These are phyloP conservation scores for Phytophthora chlamydospora DNA, from an alignment of 352 stramenopile genomes.

Conservation along the genomic window DNA sequence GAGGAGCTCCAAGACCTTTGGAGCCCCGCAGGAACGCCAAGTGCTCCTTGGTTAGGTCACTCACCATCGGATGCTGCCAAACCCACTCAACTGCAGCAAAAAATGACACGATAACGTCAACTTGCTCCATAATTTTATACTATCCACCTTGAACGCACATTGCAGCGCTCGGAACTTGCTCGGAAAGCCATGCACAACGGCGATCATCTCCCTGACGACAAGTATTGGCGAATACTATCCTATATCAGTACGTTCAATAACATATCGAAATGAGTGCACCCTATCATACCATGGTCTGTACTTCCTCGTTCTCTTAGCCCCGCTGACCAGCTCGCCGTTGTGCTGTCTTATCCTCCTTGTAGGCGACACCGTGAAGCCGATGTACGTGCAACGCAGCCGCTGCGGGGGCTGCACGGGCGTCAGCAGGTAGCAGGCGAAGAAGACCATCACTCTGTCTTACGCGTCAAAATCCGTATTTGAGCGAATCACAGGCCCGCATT, in stretches of 20 bases:
- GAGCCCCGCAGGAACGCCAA: constrained; percentile 40
- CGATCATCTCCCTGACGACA: constrained; percentile 71
- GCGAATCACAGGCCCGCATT: constrained; percentile 2
- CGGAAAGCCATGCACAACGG: constrained; percentile 75
- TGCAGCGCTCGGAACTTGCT: constrained; percentile 80
- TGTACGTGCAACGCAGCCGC: constrained; percentile 65
- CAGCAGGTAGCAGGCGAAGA: constrained; percentile 81
- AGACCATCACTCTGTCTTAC: constrained; percentile 23
- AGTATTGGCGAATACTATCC: background rate
- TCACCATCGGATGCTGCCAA: constrained; percentile 74
- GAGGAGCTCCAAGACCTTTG: constrained; percentile 49
- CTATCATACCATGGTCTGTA: constrained; percentile 58
- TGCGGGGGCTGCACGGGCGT: constrained; percentile 58
- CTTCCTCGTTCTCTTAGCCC: constrained; percentile 63
- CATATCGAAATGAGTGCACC: background rate
- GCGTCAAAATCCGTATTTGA: background rate
- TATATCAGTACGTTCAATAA: background rate
- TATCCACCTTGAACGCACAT: constrained; percentile 44
- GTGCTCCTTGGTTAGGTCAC: constrained; percentile 55
- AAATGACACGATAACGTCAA: too few relatives aligned
- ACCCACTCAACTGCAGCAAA: constrained; percentile 66
- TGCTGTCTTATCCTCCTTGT: constrained; percentile 71
- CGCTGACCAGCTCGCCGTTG: constrained; percentile 73
- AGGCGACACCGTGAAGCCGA: constrained; percentile 71
- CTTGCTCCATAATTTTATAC: background rate